A percentile compares a stretch with the other conserved stretches of the same genome.
phyloP scores from a whole-genome alignment of 192 early-diverging fungal genomes.

The Umbelopsis ramanniana region DNA sequence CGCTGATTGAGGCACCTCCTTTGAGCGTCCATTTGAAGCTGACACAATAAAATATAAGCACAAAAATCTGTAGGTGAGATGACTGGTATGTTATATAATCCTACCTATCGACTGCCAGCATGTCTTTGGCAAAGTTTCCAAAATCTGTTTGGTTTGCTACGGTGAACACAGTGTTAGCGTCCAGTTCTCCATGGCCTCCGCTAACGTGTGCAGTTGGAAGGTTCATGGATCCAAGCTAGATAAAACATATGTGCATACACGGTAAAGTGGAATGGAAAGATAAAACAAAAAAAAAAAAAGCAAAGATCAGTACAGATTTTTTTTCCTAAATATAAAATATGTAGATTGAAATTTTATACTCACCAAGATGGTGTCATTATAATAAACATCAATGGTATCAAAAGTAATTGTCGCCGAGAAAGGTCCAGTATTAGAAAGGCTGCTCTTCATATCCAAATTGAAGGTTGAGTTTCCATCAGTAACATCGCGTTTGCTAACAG shows the following conservation, averaged over 20 bases:
- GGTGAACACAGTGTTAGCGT: constrained; percentile 36
- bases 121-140: constrained; percentile 49
- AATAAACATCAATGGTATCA: constrained; percentile 54
- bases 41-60: too few species aligned
- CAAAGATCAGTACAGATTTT: too few species aligned
- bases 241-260: not conserved
- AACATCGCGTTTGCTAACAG: constrained; percentile 18
- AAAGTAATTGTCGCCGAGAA: constrained; percentile 56
- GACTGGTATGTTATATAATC: not conserved
- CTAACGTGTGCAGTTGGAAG: constrained; percentile 41
- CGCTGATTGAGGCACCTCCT: constrained; percentile 34
- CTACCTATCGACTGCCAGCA: constrained; percentile 46
- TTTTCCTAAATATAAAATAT: too few species aligned
- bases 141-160: constrained; percentile 48
- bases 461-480: constrained; percentile 25
- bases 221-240: constrained; percentile 46
- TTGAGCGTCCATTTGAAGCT: constrained; percentile 36
- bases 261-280: not conserved
- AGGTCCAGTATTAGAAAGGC: constrained; percentile 36
- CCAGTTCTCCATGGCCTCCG: constrained; percentile 46
- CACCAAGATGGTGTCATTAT: constrained; percentile 40
- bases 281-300: not conserved
- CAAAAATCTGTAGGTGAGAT: too few species aligned
- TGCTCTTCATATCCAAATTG: constrained; percentile 32
- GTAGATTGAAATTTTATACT: not conserved